phyloP scores from a whole-genome alignment of 2,329 filamentous ascomycete genomes.

The Nemania sp. region DNA sequence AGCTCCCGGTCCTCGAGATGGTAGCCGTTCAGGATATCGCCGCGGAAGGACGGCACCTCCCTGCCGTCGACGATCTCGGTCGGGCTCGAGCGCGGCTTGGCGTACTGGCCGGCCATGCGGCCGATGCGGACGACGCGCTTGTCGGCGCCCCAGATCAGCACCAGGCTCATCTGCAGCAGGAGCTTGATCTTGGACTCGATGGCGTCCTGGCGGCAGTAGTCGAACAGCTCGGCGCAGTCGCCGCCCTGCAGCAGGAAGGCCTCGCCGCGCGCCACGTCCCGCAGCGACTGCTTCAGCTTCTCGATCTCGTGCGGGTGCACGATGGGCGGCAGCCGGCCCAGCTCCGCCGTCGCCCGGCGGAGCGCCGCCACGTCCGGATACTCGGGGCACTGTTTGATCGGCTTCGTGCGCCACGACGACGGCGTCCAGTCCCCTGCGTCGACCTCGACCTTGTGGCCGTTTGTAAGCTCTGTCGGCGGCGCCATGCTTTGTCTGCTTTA shows the following conservation, averaged over 20 bases:
- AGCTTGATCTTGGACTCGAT: constrained; percentile 98
- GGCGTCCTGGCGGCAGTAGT: constrained; percentile 86
- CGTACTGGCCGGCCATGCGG: constrained; percentile 96
- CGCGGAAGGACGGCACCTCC: constrained; percentile 86
- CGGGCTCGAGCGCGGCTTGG: constrained; percentile 89
- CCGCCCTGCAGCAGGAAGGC: constrained; percentile 95
- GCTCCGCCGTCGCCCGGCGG: constrained; percentile 63
- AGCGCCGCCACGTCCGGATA: constrained; percentile 69
- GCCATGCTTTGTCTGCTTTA: constrained; percentile 19
- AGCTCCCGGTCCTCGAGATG: constrained; percentile 74
- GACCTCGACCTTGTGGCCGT: constrained; percentile 15
- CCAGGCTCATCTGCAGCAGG: constrained; percentile 93
- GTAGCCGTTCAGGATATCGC: constrained; percentile 94
- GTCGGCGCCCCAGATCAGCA: constrained; percentile 85
- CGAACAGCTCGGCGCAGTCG: constrained; percentile 96
- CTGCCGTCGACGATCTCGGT: constrained; percentile 80
- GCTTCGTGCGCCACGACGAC: constrained; percentile 75
- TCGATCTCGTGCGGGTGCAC: constrained; percentile 82
- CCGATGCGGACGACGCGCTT: constrained; percentile 91
- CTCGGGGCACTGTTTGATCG: constrained; percentile 75
- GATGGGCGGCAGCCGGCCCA: constrained; percentile 73
- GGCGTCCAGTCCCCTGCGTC: constrained; percentile 54
- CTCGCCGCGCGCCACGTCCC: constrained; percentile 85
- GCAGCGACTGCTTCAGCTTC: constrained; percentile 75
- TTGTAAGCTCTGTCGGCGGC: constrained; percentile 17